phyloP scores from a whole-genome alignment of 257 asterid species.

The Misopates orontium region DNA sequence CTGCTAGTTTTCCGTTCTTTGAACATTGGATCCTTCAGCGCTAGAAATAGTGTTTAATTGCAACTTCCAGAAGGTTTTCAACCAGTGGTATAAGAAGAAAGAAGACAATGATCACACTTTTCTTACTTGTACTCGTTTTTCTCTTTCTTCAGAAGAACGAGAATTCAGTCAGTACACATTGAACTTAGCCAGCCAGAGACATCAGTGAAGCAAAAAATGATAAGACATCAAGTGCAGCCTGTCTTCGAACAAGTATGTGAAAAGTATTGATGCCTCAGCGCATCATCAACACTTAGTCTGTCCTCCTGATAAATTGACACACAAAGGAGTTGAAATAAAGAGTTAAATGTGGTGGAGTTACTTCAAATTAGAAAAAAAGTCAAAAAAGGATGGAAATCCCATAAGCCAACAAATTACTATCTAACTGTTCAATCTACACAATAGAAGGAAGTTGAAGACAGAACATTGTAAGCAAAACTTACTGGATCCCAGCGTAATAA shows the following conservation, averaged over 20 bases:
- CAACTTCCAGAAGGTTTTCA: not conserved
- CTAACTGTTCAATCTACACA: not conserved
- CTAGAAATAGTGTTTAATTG: not conserved
- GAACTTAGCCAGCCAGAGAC: not conserved
- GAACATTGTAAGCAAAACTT: slow-evolving; percentile 38
- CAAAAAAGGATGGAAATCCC: slow-evolving; percentile 7
- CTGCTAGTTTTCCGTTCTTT: not conserved
- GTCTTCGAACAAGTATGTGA: slow-evolving; percentile 30
- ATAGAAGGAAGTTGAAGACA: slow-evolving; percentile 1
- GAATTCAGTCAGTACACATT: not conserved
- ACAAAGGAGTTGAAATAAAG: slow-evolving; percentile 5
- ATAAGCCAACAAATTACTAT: not conserved
- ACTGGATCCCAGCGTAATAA: slow-evolving; percentile 90
- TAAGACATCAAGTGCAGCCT: not conserved
- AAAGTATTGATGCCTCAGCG: slow-evolving; percentile 86
- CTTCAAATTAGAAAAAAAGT: not conserved
- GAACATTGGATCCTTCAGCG: not conserved
- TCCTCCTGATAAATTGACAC: slow-evolving; percentile 59
- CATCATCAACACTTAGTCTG: slow-evolving; percentile 81
- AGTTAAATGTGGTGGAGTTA: not conserved
- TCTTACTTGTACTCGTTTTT: too few relatives aligned
- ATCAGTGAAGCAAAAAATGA: not conserved
- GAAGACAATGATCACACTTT: not conserved
- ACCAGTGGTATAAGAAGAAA: not conserved
- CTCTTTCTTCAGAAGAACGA: not conserved